Base-by-base conservation (phyloP, 169 alveolate species). In the Plasmodium knowlesi region DNA sequence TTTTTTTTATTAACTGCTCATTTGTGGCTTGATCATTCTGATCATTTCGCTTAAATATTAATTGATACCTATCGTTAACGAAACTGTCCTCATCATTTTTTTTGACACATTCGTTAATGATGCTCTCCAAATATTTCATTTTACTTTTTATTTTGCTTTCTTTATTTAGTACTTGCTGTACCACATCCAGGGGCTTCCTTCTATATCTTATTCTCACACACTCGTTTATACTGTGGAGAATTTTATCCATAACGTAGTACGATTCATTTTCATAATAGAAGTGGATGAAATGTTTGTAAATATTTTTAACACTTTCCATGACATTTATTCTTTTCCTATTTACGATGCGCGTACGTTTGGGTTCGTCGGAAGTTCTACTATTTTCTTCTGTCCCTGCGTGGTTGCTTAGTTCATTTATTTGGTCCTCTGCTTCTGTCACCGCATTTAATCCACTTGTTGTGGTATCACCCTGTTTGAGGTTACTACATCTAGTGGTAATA, bases 221-320 rank as follows among this genome's bases (percentile, higher is more conserved):
- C 22, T 92, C 85, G 46, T 84, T 92, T 76, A 83, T 43, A 43
- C 25, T 83, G 46, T 81, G 43, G 28, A 82, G 54, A 80, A 92
- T 84, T 43, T 39, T 30, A 37, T 92, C 90, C 61, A 79, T 53
- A 28, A 88, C 82, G 30, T 85, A 72, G 32, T 73, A 80, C 28
- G 83, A 78, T 46, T 30, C 93, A 80, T 92, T 83, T 83, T 88
- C 94, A 43, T 79, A 88, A 61, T 88, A 92, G 78, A 80, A 84
- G 22, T 70, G 53, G 16, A 74, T 41, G 54, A 86, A 76, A 39
- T 67, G 50, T 41, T 72, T 81, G 43, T 73, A 28, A 41, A 79
- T 50, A 14, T 53, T 39, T 19, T 37, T 71, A 30, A 73, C n/a
- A 39, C 67, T 78, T 71, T 6, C 76, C 16, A 46, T 57, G 16